Percentiles rank a stretch among this genome's conserved stretches.
Evolutionary conservation across 2,329 filamentous ascomycete species (phyloP).

Genomic region (Penicillium sumatraense): DNA sequence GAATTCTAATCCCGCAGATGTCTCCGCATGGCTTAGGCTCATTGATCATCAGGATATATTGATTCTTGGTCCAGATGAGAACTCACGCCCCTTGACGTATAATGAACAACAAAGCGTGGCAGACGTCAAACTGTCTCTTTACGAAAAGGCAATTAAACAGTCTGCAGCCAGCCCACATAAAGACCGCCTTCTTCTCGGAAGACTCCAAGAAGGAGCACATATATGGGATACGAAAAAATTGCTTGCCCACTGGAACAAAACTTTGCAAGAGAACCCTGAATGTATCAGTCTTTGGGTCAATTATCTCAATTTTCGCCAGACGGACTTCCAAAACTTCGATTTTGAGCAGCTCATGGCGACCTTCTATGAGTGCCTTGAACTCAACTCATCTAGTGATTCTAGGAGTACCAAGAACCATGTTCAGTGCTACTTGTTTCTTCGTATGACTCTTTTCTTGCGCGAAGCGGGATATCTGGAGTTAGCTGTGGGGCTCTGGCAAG

Average conservation of each 20-base stretch:
- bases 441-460: conserved; percentile 72
- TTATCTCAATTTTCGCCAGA: conserved; percentile 73
- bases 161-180: conserved; percentile 53
- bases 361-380: conserved; percentile 62
- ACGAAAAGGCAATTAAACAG: conserved; percentile 74
- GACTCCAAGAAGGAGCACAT: conserved; percentile 75
- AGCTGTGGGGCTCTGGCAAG: conserved; percentile 82
- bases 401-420: conserved; percentile 34
- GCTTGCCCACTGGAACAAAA: conserved; percentile 67
- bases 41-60: conserved; percentile 76
- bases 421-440: conserved; percentile 72
- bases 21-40: conserved; percentile 76
- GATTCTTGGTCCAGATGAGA: conserved; percentile 51
- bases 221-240: conserved; percentile 72
- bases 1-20: conserved; percentile 68
- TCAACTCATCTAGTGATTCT: conserved; percentile 30
- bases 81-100: conserved; percentile 51
- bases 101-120: conserved; percentile 72
- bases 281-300: conserved; percentile 73
- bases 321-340: conserved; percentile 67
- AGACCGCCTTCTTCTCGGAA: conserved; percentile 66
- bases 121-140: conserved; percentile 79
- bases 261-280: conserved; percentile 59
- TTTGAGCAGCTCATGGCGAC: conserved; percentile 68
- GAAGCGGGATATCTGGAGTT: conserved; percentile 80